Conservation (phyloP, 225 moss, liverwort and hornwort species). For the Thuidium tamariscinum region DNA sequence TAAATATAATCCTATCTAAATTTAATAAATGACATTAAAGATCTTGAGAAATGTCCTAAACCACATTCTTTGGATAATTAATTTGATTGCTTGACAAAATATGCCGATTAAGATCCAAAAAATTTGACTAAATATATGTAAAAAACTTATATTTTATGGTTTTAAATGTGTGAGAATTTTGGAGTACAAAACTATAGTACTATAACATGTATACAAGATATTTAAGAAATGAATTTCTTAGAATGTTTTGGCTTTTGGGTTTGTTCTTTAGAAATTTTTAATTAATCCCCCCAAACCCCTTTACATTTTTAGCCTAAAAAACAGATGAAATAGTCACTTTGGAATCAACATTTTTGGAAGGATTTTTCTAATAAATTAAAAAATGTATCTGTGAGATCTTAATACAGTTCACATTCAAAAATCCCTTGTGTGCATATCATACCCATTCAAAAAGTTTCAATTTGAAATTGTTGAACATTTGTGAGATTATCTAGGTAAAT, state of each 20-base stretch:
- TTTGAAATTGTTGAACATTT: neutral
- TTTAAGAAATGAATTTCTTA: neutral
- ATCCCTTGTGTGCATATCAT: neutral
- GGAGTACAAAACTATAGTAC: rapidly evolving
- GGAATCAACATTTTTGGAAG: neutral
- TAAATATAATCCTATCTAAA: neutral
- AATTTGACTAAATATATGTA: rapidly evolving
- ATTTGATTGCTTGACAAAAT: neutral
- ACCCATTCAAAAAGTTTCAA: neutral
- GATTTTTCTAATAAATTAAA: neutral
- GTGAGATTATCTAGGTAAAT: too few relatives aligned
- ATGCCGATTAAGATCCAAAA: neutral
- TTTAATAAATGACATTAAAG: neutral
- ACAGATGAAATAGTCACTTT: too few relatives aligned
- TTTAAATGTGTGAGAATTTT: neutral
- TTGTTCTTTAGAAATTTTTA: neutral
- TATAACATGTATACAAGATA: rapidly evolving
- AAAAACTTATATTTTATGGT: neutral
- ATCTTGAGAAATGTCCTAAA: rapidly evolving
- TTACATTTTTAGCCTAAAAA: rapidly evolving
- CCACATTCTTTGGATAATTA: neutral
- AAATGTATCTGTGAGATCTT: neutral
- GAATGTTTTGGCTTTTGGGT: too few relatives aligned
- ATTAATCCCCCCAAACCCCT: neutral
- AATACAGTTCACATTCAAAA: too few relatives aligned